Base-by-base conservation (phyloP, 148 eudicot genomes). In the Vaccinium macrocarpon region DNA sequence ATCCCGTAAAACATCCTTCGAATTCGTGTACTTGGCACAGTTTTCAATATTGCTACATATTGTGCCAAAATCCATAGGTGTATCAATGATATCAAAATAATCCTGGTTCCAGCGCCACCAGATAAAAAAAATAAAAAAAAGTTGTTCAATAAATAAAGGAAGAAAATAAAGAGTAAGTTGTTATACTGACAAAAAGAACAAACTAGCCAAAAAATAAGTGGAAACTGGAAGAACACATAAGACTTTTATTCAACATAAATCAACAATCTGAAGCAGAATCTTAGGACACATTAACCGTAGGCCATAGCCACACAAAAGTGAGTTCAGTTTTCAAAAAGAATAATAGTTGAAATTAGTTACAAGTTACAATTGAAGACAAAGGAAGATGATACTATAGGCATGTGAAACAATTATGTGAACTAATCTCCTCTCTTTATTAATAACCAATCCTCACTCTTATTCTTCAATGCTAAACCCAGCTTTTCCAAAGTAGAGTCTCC, bases 61-160 rank as follows among this genome's bases (percentile, higher is more conserved):
- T 55, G 95, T 91, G 59, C 95, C 92, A 85, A 93, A 92, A 88
- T 93, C 97, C 95, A 93, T 92, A 38, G 95, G 97, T 19, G 90
- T 93, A 84, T 92, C 89, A 86, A 93, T 90, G 79, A 92, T 88
- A 84, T 93, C 93, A 84, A 90, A 90, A 87, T 93, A 92, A 82
- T 93, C 95, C 97, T 93, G 87, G 49, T 83, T 79, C 46, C 59
- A 84, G 62, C 70, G 42, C 51, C 72, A 62, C 70, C 46, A 88
- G 13, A 32, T 75, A 48, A 53, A 82, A 42, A 42, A 53, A 48
- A 53, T 81, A 42, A 42, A 53, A 82, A 77, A 57, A 76, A 76
- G 50, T 83, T 8, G 25, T 38, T 79, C 25, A 23, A 76, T 23
- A 53, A 5, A 14, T 9, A 64, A 79, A 59, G 48, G 38, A 48